Evolutionary conservation across 164 flowering plant genomes (phyloP), one percentile per base, ranked within the genome.

Genomic region (Buxus sempervirens): DNA sequence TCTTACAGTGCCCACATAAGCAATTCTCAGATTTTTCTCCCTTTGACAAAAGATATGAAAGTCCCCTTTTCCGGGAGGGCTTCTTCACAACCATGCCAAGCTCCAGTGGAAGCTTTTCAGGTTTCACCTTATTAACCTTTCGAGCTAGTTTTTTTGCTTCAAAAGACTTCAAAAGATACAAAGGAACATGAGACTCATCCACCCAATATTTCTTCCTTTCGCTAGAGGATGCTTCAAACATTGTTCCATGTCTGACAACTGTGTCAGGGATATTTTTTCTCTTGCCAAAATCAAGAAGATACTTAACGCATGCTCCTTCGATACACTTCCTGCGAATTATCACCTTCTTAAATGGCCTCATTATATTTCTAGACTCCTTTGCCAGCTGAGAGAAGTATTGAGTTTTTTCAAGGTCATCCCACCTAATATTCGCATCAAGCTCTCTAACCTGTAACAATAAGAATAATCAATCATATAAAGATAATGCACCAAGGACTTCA

Each of bases 201-300:
- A 96, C 73, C 99, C 97, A 96, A 72, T 79, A 96, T 72, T 81
- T 94, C 80, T 90, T 96, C 83, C 82, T 92, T 61, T 78, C 91
- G 72, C 83, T 83, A 9, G 89, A 79, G 64, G 91, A 73, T 66
- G 84, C 89, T 65, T 93, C 88, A 61, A 87, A 67, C 76, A 72
- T 67, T 28, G 78, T 56, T 16, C 98, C 98, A 81, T 90, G 80
- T 74, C 60, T 83, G 65, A 65, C 63, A 51, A 96, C 98, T 77
- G 80, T 72, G 22, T 90, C 90, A 57, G 99, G 98, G 51, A 96
- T 84, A 69, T 64, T 71, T 76, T 81, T 88, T 79, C 99, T 89
- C 79, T 88, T 96, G 55, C 99, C 98, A 84, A 96, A 96, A 79
- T 96, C 98, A 57, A 96, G 84, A 73, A 96, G 92, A 81, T 93